Conservation (phyloP, 345 rosid genomes). For the Eucalyptus virginea region DNA sequence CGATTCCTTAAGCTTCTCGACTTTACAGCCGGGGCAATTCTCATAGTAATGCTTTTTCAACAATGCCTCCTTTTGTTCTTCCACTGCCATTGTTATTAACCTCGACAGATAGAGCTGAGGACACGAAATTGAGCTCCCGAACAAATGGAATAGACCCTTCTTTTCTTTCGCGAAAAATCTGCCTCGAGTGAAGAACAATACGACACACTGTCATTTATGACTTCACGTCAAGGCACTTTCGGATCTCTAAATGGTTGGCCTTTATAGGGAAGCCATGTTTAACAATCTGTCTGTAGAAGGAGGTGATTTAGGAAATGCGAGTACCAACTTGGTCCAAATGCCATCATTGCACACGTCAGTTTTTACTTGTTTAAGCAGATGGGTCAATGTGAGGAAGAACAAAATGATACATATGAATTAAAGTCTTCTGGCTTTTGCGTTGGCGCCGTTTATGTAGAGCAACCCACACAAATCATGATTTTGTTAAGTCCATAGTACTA, state of each 20-base stretch:
- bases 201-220: background rate
- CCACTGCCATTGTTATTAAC: slow-evolving; percentile 1
- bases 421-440: background rate
- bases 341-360: background rate
- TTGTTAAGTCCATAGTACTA: background rate
- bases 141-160: slow-evolving; percentile 61
- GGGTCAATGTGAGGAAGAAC: background rate
- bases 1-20: slow-evolving; percentile 44
- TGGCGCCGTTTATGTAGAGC: background rate
- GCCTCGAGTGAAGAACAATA: background rate
- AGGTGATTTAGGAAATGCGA: background rate
- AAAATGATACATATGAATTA: background rate
- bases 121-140: background rate
- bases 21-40: slow-evolving; percentile 75
- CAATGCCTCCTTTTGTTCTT: slow-evolving; percentile 16
- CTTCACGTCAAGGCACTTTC: background rate
- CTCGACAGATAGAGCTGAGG: background rate
- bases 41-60: slow-evolving; percentile 38
- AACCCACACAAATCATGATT: background rate
- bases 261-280: background rate
- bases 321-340: background rate
- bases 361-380: background rate
- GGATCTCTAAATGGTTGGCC: background rate
- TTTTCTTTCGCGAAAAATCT: background rate
- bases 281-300: background rate